Evolutionary conservation across 2,329 filamentous ascomycete genomes (phyloP), one percentile per base, ranked within the genome.

Genomic region (Neonectria ditissima): DNA sequence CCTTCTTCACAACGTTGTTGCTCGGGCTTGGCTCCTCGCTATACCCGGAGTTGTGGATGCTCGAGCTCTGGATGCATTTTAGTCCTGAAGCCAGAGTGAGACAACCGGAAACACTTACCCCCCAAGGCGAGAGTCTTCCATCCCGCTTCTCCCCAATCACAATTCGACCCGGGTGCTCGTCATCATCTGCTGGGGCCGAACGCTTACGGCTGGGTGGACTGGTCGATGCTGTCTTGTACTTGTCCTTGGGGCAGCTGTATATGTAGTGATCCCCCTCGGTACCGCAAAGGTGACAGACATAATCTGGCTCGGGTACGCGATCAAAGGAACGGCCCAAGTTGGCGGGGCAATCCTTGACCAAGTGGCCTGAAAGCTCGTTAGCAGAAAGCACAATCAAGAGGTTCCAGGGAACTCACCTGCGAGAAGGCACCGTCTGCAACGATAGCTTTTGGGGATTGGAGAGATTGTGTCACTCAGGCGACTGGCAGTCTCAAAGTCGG

Each of bases 61-160:
- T 59, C 10, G 55, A 52, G 41, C 7, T 47, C 57, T 60, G 20
- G 11, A 24, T 9, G 20, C 22, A 20, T 26, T 14, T 61, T 24
- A 61, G 24, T 50, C 8, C 22, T 14, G 24, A 30, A 20, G n/a
- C 7, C 11, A 22, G 16, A 10, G 13, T n/a, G 50, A 10, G n/a
- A 60, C 5, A 30, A 32, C 9, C 5, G n/a, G 1, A 32, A 22
- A 13, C 22, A 30, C 41, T n/a, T n/a, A 51, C 62, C 41, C 71
- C 67, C 73, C 70, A 76, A 34, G 73, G 69, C 24, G 73, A 73
- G 22, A 76, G 60, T 22, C 74, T 68, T 30, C 73, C 73, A 10
- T 67, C 61, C 16, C 34, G 26, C 28, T 16, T n/a, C n/a, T 22
- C 48, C 30, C 56, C 13, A 16, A 11, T 13, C 6, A 39, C n/a